Conservation (phyloP, 208 protist species). For the Trypanosoma avium region DNA sequence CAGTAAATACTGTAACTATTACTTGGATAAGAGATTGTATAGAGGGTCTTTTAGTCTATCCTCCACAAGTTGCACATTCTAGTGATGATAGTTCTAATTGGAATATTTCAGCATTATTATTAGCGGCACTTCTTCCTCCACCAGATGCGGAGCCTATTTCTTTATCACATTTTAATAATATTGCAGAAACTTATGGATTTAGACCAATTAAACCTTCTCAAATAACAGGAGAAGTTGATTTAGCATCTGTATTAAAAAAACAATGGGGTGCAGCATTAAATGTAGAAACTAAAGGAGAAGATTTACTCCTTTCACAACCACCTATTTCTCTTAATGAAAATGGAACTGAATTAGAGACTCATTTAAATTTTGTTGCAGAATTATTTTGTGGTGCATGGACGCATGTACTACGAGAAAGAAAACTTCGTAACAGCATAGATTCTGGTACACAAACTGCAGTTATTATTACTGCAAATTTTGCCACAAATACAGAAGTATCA, state of each 20-base stretch:
- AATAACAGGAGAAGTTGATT: neutral
- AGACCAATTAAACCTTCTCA: conserved; percentile 1
- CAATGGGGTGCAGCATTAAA: conserved; percentile 22
- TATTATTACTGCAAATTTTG: conserved; percentile 7
- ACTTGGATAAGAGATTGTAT: conserved; percentile 26
- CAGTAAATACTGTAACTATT: conserved; percentile 16
- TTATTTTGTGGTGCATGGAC: conserved; percentile 26
- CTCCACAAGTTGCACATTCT: conserved; percentile 18
- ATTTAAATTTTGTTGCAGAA: conserved; percentile 26
- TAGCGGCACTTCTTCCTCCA: conserved; percentile 26
- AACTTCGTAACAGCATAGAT: conserved; percentile 1
- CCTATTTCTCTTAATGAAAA: neutral
- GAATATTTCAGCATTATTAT: conserved; percentile 22
- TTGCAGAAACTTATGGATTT: conserved; percentile 24
- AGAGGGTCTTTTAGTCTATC: conserved; percentile 26
- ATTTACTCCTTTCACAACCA: conserved; percentile 14
- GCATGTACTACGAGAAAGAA: conserved; percentile 1
- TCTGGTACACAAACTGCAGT: conserved; percentile 29
- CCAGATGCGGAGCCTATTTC: conserved; percentile 20
- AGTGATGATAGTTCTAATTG: conserved; percentile 17
- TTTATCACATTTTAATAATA: conserved; percentile 19
- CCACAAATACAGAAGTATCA: conserved; percentile 22
- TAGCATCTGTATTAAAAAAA: conserved; percentile 9
- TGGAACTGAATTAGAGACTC: conserved; percentile 18
- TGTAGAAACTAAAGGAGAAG: conserved; percentile 13